Conservation (phyloP, 306 rosid species). For the Leucaena leucocephala region DNA sequence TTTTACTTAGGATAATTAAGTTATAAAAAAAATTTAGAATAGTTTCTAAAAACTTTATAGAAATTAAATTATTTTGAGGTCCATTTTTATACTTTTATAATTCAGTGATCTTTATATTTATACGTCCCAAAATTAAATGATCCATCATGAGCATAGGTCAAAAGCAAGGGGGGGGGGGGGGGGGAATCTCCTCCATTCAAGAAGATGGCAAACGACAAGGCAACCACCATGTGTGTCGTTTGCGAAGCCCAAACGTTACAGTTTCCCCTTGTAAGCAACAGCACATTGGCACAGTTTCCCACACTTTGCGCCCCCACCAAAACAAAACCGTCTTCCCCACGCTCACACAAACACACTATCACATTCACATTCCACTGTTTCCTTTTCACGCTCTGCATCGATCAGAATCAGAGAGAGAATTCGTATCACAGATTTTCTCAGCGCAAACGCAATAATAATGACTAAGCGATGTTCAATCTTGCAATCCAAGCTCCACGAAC, state of each 20-base stretch:
- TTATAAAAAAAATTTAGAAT: too few species aligned
- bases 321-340: background rate
- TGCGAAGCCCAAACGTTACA: conserved; percentile 1
- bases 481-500: conserved; percentile 49
- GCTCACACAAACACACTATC: background rate
- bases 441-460: conserved; percentile 24
- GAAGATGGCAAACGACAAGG: background rate
- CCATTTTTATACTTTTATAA: too few species aligned
- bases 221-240: background rate
- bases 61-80: too few species aligned
- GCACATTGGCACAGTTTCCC: conserved; percentile 12
- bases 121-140: too few species aligned
- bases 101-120: too few species aligned
- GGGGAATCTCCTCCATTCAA: background rate
- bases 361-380: background rate
- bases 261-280: background rate
- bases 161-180: too few species aligned
- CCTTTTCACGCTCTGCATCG: background rate
- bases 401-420: background rate
- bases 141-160: too few species aligned
- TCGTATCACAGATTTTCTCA: background rate
- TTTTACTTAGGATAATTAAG: too few species aligned
- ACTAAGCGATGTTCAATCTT: conserved; percentile 31
- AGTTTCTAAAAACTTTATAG: too few species aligned
- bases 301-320: background rate